Conservation (phyloP, 2,329 filamentous ascomycete genomes). For the Parascedosporium putredinis region DNA sequence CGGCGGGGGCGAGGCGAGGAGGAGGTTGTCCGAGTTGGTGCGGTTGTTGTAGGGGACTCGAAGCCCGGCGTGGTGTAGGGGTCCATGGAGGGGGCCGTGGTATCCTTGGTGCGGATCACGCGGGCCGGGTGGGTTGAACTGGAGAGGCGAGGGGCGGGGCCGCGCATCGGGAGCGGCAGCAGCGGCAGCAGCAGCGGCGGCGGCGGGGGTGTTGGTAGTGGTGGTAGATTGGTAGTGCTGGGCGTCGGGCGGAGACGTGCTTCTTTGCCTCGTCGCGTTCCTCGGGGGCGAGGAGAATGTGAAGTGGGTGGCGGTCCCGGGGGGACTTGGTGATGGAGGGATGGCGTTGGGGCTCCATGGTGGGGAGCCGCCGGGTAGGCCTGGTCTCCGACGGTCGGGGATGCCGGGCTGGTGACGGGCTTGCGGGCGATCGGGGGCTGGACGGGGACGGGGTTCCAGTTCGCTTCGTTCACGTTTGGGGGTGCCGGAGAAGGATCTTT, state of each 20-base stretch:
- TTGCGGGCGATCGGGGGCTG: slow-evolving; percentile 1
- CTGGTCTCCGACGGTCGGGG: not conserved
- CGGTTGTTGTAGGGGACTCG: too few species aligned
- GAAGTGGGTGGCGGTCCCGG: not conserved
- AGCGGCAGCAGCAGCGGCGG: too few species aligned
- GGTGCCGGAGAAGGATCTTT: not conserved
- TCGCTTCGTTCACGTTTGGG: not conserved
- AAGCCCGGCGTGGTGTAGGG: not conserved
- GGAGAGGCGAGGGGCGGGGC: not conserved
- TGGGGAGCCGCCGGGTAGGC: not conserved
- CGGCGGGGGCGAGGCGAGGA: not conserved
- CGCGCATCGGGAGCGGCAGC: not conserved
- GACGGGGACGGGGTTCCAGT: slow-evolving; percentile 1
- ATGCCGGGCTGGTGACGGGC: not conserved
- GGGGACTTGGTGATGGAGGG: not conserved
- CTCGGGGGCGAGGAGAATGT: not conserved
- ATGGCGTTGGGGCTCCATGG: not conserved
- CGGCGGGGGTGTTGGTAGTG: too few species aligned
- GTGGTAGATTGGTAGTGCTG: not conserved
- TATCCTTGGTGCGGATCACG: not conserved
- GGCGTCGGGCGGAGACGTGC: not conserved
- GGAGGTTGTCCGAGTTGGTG: not conserved
- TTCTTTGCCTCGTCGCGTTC: not conserved
- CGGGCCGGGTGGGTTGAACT: too few species aligned
- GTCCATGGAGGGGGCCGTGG: not conserved